Conservation (phyloP, 129 eudicot species). For the Pittosporum tobira region DNA sequence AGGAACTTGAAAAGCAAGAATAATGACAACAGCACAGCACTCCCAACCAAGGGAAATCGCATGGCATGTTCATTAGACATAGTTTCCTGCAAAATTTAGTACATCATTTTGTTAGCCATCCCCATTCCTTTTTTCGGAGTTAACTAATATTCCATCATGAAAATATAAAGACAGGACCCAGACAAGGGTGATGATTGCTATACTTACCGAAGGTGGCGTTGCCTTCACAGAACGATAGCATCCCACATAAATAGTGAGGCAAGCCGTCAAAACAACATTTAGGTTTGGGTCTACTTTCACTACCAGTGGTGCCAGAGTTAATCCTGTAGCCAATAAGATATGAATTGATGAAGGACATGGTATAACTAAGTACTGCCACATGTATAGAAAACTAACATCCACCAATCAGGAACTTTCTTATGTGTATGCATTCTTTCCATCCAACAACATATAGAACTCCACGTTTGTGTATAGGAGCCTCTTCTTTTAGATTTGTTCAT, state of each 20-base stretch:
- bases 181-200: constrained; percentile 1
- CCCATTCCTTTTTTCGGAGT: too few species aligned
- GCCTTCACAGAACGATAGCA: constrained; percentile 95
- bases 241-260: constrained; percentile 86
- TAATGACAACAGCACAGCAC: constrained; percentile 87
- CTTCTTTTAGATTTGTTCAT: too few species aligned
- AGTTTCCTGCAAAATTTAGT: constrained; percentile 55
- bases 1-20: constrained; percentile 89
- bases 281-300: constrained; percentile 83
- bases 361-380: background rate
- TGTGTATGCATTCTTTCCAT: too few species aligned
- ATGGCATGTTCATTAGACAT: constrained; percentile 98
- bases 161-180: background rate
- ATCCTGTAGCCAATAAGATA: constrained; percentile 42
- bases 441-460: too few species aligned
- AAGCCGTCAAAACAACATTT: constrained; percentile 86
- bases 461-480: too few species aligned
- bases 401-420: too few species aligned
- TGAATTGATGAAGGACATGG: too few species aligned
- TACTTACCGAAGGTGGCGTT: constrained; percentile 94
- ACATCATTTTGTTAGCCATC: background rate
- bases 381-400: too few species aligned
- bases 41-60: constrained; percentile 95
- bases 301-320: constrained; percentile 75
- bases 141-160: background rate